Conservation (phyloP, 2,329 filamentous ascomycete species). For the Chrysosporium keratinophilum region DNA sequence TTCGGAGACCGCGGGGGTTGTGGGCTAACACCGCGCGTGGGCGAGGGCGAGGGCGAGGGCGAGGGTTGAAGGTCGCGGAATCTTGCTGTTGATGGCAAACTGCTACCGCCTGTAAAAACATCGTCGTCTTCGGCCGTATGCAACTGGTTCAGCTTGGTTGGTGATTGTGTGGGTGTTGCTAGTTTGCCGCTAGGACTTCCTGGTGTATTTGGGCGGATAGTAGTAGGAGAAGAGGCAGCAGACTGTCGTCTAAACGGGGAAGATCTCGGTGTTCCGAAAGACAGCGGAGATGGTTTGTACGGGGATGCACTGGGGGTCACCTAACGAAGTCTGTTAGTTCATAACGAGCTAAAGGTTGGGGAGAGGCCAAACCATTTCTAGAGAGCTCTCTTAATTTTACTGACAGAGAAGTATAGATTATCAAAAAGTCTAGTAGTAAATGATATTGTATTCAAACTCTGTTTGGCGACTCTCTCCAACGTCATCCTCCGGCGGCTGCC, state of each 20-base stretch:
- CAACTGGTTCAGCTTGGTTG: slow-evolving; percentile 39
- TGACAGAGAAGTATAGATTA: no score
- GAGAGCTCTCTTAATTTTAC: background rate
- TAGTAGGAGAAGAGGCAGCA: slow-evolving; percentile 40
- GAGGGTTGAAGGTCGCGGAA: slow-evolving; percentile 32
- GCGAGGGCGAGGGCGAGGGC: slow-evolving; percentile 25
- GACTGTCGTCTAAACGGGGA: slow-evolving; percentile 61
- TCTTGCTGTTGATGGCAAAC: slow-evolving; percentile 27
- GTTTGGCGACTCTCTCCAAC: background rate
- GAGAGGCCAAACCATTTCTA: slow-evolving; percentile 1
- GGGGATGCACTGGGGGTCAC: slow-evolving; percentile 45
- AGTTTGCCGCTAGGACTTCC: slow-evolving; percentile 37
- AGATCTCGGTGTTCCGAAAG: slow-evolving; percentile 59
- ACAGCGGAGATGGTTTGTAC: slow-evolving; percentile 62
- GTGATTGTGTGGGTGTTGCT: slow-evolving; percentile 36
- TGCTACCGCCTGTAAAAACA: slow-evolving; percentile 21
- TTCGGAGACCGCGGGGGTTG: slow-evolving; percentile 13
- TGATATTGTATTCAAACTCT: background rate
- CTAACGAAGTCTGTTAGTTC: slow-evolving; percentile 16
- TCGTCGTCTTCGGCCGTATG: slow-evolving; percentile 37
- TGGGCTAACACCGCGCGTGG: slow-evolving; percentile 27
- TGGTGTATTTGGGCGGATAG: slow-evolving; percentile 38
- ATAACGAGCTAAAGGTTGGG: background rate
- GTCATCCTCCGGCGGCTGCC: background rate
- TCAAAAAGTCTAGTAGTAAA: background rate